Conservation (phyloP, 768 basidiomycete genomes). For the Cystofilobasidium ferigula region DNA sequence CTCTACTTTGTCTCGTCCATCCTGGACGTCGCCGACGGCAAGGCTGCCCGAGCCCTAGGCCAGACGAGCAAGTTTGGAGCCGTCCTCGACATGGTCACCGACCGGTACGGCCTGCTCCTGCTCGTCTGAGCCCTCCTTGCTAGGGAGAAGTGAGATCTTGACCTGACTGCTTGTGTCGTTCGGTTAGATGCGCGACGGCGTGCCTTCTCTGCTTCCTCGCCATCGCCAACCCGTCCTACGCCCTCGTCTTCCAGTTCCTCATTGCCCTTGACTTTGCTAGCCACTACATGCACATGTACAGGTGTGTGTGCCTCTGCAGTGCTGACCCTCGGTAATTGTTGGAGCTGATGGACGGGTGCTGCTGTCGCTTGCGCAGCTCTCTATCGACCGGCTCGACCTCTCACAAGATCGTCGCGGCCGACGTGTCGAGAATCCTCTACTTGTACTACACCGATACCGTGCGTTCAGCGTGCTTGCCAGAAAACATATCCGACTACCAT, state of each 20-base stretch:
- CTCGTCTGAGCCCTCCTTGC: too few species aligned
- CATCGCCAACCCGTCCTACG: slow-evolving; percentile 72
- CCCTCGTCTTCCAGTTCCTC: slow-evolving; percentile 81
- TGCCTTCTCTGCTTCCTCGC: slow-evolving; percentile 89
- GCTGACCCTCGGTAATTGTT: background rate
- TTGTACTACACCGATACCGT: slow-evolving; percentile 89
- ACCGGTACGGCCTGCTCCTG: slow-evolving; percentile 49
- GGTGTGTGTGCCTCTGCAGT: slow-evolving; percentile 46
- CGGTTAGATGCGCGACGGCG: slow-evolving; percentile 77
- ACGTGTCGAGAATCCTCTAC: slow-evolving; percentile 83
- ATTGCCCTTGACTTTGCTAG: slow-evolving; percentile 95
- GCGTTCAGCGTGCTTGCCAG: slow-evolving; percentile 36
- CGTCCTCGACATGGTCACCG: slow-evolving; percentile 98
- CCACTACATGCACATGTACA: slow-evolving; percentile 99
- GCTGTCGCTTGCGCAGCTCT: slow-evolving; percentile 50
- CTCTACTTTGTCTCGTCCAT: slow-evolving; percentile 82
- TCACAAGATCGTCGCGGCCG: slow-evolving; percentile 84
- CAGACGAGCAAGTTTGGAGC: slow-evolving; percentile 96
- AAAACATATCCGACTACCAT: background rate
- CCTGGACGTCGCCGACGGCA: slow-evolving; percentile 89
- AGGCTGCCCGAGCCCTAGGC: slow-evolving; percentile 72
- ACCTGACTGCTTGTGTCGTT: background rate
- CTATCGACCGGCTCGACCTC: slow-evolving; percentile 85
- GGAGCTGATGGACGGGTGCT: background rate
- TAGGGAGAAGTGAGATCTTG: too few species aligned